Evolutionary conservation across 2,329 filamentous ascomycete species (phyloP).

Genomic region (Colletotrichum filicis): DNA sequence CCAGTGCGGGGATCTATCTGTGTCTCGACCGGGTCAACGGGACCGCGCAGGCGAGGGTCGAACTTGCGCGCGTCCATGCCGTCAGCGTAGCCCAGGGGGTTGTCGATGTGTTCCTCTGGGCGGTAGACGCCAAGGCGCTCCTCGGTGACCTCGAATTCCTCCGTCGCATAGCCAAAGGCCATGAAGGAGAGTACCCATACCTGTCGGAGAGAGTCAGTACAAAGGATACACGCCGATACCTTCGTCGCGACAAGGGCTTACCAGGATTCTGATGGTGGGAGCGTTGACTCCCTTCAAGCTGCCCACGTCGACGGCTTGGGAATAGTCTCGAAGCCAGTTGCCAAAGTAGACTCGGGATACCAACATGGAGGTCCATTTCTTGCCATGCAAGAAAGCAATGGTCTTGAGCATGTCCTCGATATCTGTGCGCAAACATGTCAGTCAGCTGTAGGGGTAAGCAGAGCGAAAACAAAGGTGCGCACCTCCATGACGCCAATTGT

Average conservation of each 20-base stretch:
- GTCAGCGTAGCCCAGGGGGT: conserved; percentile 88
- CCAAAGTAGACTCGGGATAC: conserved; percentile 85
- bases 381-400: conserved; percentile 79
- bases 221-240: not conserved
- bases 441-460: not conserved
- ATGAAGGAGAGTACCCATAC: conserved; percentile 86
- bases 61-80: conserved; percentile 85
- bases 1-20: conserved; percentile 81
- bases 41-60: conserved; percentile 84
- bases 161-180: conserved; percentile 86
- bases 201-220: conserved; percentile 42
- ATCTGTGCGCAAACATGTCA: conserved; percentile 55
- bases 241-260: conserved; percentile 40
- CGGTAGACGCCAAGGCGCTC: conserved; percentile 84
- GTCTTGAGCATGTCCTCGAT: conserved; percentile 86
- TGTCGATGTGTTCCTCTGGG: conserved; percentile 80
- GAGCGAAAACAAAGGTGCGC: conserved; percentile 24
- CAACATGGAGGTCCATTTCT: conserved; percentile 86
- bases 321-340: conserved; percentile 89
- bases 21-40: conserved; percentile 77
- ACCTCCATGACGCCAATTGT: conserved; percentile 78
- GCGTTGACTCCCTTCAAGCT: conserved; percentile 83
- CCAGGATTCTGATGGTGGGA: conserved; percentile 80
- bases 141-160: conserved; percentile 85
- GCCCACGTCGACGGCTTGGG: conserved; percentile 83